Conservation (phyloP, 23 red algal species). For the Gracilaria gracilis region DNA sequence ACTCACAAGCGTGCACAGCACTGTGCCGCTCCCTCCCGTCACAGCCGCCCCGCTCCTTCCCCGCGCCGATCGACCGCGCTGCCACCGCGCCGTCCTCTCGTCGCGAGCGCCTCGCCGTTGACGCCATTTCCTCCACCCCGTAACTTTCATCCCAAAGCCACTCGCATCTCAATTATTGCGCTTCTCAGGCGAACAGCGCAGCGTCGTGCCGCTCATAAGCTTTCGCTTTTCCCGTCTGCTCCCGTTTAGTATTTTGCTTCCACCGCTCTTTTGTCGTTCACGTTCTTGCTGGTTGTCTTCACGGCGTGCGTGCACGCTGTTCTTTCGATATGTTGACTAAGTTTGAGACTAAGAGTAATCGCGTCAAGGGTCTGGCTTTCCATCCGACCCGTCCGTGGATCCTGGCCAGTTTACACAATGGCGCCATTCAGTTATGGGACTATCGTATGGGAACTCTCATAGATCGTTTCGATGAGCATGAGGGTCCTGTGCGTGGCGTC, state of each 20-base stretch:
- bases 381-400: slow-evolving; percentile 98
- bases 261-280: neutral
- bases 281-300: slow-evolving; percentile 1
- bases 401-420: slow-evolving; percentile 93
- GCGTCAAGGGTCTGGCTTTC: slow-evolving; percentile 98
- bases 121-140: neutral
- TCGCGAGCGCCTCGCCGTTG: neutral
- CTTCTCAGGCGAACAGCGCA: neutral
- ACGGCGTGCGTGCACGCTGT: slow-evolving; percentile 24
- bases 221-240: neutral
- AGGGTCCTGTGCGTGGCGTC: slow-evolving; percentile 96
- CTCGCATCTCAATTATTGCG: neutral
- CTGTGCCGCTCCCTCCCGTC: slow-evolving; percentile 43
- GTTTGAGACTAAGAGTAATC: slow-evolving; percentile 97
- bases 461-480: slow-evolving; percentile 97
- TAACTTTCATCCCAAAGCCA: neutral
- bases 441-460: slow-evolving; percentile 97
- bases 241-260: neutral
- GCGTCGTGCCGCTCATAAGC: no score
- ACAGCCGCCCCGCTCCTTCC: neutral
- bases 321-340: slow-evolving; percentile 85
- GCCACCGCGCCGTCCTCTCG: slow-evolving; percentile 8
- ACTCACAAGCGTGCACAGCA: slow-evolving; percentile 1
- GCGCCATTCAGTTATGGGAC: slow-evolving; percentile 97
- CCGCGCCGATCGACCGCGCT: slow-evolving; percentile 12